phyloP scores from a whole-genome alignment of 2,329 filamentous ascomycete species.

The Fusarium citri region DNA sequence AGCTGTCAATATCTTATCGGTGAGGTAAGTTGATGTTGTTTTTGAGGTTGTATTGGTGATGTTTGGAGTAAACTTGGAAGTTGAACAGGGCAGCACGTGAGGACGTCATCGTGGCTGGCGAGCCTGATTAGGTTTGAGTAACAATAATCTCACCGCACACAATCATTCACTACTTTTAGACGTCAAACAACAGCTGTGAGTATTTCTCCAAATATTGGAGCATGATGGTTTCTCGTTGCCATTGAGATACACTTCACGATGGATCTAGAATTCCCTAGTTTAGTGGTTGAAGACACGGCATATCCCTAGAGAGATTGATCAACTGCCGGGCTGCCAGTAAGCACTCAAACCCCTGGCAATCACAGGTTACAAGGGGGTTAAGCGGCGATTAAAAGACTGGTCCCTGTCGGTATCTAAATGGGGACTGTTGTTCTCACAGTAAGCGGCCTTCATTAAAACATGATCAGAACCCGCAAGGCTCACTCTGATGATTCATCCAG shows the following conservation, averaged over 20 bases:
- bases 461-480: too few relatives aligned
- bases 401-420: background rate
- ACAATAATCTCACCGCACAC: background rate
- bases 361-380: background rate
- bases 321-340: background rate
- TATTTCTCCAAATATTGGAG: background rate
- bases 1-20: background rate
- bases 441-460: background rate
- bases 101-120: background rate
- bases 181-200: accelerated
- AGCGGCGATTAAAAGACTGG: background rate
- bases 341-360: background rate
- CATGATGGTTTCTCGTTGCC: background rate
- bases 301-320: background rate
- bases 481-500: too few relatives aligned
- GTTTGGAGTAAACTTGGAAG: background rate
- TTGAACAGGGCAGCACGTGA: background rate
- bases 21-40: background rate
- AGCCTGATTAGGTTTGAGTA: background rate
- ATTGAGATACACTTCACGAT: too few relatives aligned
- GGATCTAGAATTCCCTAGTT: accelerated
- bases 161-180: background rate
- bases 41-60: background rate
- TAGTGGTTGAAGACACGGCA: background rate
- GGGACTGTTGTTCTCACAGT: background rate